These are phyloP conservation scores for Colletotrichum sp. DNA, from an alignment of 2,329 filamentous ascomycete species.

Conservation along the genomic window DNA sequence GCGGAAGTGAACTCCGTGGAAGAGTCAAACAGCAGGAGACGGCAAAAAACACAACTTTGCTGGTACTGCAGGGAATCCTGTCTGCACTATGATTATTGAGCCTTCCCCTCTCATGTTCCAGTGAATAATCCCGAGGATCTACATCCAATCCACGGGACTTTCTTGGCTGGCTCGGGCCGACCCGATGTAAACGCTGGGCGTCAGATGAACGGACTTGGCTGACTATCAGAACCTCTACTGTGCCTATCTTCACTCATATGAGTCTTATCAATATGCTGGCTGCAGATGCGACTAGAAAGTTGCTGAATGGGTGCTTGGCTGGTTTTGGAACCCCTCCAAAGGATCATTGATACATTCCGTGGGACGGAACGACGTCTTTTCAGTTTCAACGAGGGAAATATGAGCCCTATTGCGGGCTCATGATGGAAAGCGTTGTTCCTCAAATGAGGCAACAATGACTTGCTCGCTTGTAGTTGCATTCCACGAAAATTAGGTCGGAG, in stretches of 20 bases:
- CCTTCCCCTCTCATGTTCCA: neutral
- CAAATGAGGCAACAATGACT: neutral
- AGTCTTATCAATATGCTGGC: neutral
- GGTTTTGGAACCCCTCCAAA: accelerated
- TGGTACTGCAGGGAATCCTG: accelerated
- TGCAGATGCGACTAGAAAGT: neutral
- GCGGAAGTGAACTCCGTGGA: neutral
- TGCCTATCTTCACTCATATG: neutral
- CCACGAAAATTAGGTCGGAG: neutral
- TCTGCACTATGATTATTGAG: neutral
- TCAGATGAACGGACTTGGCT: neutral
- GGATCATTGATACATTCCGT: neutral
- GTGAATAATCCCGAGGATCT: neutral
- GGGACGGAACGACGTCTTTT: neutral
- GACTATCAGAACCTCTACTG: accelerated
- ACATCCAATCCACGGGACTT: neutral
- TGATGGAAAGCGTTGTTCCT: neutral
- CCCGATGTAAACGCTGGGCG: neutral
- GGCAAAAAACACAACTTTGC: neutral
- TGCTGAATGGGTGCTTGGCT: neutral
- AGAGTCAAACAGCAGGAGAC: neutral
- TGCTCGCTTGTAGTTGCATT: accelerated
- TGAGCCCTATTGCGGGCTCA: too few relatives aligned
- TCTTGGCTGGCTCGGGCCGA: neutral
- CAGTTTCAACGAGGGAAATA: neutral